Percentiles rank a stretch among this genome's conserved stretches.
phyloP scores from a whole-genome alignment of 1,284 basidiomycete genomes.

The Cryptococcus sp. region DNA sequence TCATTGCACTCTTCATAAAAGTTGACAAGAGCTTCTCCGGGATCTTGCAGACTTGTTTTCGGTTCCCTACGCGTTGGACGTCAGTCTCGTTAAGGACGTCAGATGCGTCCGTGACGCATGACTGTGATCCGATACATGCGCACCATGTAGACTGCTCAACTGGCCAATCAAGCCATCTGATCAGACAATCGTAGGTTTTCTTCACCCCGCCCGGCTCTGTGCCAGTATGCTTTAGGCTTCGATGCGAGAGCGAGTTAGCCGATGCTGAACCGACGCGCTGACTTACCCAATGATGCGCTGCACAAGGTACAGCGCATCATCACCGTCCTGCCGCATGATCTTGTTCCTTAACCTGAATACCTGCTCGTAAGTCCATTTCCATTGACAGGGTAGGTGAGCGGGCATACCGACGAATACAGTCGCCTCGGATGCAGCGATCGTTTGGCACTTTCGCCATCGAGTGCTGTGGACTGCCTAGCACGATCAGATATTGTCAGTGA shows the following conservation, averaged over 20 bases:
- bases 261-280: background rate
- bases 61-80: background rate
- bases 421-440: background rate
- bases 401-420: background rate
- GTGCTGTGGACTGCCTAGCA: background rate
- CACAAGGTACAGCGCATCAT: background rate
- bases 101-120: too few species aligned
- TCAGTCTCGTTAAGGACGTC: too few species aligned
- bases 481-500: background rate
- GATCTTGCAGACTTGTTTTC: background rate
- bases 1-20: background rate
- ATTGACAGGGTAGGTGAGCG: background rate
- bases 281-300: background rate
- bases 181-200: too few species aligned
- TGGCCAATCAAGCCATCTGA: too few species aligned
- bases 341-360: background rate
- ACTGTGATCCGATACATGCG: too few species aligned
- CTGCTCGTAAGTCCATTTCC: background rate
- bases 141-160: too few species aligned
- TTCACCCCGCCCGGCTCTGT: too few species aligned
- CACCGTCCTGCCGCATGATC: background rate
- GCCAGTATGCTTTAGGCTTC: too few species aligned
- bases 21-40: background rate
- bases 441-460: background rate
- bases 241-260: too few species aligned